Conservation (phyloP, 257 asterid genomes). For the Cynanchum wilfordii region DNA sequence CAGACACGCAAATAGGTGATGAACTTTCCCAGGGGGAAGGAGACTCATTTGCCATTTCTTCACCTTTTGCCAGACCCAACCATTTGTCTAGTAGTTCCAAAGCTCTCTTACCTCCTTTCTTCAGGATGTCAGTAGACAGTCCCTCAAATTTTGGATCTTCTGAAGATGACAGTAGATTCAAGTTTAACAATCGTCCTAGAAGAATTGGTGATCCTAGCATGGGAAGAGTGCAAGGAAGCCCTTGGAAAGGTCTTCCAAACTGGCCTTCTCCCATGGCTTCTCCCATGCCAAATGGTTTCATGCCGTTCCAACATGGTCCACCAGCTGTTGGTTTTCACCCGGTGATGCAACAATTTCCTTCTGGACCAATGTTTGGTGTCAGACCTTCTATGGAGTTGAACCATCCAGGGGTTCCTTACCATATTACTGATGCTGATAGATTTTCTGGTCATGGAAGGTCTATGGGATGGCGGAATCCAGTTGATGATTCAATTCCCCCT, state of each 20-base stretch:
- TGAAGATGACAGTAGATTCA: constrained; percentile 75
- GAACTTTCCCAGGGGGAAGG: constrained; percentile 61
- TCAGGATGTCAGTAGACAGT: constrained; percentile 58
- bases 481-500: constrained; percentile 54
- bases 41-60: constrained; percentile 60
- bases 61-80: constrained; percentile 63
- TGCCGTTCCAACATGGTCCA: constrained; percentile 87
- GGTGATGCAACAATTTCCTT: constrained; percentile 78
- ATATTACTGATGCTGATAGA: constrained; percentile 69
- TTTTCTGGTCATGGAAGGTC: constrained; percentile 76
- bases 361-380: constrained; percentile 69
- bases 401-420: constrained; percentile 67
- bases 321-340: constrained; percentile 72
- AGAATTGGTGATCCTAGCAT: constrained; percentile 67
- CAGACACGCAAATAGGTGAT: constrained; percentile 54
- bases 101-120: constrained; percentile 56
- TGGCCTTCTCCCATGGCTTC: constrained; percentile 56
- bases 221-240: constrained; percentile 75
- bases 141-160: constrained; percentile 52
- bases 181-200: constrained; percentile 65
- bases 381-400: constrained; percentile 82
- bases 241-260: constrained; percentile 86
- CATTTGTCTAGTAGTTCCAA: constrained; percentile 57
- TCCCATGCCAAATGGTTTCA: constrained; percentile 81
- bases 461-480: constrained; percentile 75